phyloP scores from a whole-genome alignment of 2,329 filamentous ascomycete species.

The Emergomyces pasteurianus region DNA sequence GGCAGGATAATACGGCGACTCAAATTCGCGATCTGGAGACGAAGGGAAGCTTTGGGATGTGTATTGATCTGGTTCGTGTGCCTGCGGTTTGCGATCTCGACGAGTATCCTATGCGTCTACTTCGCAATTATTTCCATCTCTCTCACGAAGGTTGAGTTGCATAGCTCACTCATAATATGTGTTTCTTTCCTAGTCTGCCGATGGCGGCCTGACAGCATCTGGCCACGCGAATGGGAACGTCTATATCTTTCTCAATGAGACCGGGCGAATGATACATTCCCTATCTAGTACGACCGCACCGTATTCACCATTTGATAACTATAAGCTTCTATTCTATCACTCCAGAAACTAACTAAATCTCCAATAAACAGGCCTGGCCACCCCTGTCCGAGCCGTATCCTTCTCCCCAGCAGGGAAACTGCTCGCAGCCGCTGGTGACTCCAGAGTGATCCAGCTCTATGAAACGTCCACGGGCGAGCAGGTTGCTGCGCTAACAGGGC shows the following conservation, averaged over 20 bases:
- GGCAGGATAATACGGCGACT: constrained; percentile 32
- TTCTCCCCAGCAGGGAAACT: constrained; percentile 80
- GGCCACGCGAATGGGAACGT: constrained; percentile 87
- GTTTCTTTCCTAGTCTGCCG: constrained; percentile 39
- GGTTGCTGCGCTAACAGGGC: constrained; percentile 69
- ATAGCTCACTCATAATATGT: constrained; percentile 8
- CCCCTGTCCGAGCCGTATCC: constrained; percentile 70
- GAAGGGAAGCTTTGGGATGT: constrained; percentile 81
- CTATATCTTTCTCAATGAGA: constrained; percentile 92
- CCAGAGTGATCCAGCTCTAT: constrained; percentile 79
- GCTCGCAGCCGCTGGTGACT: constrained; percentile 81
- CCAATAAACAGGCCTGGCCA: constrained; percentile 55
- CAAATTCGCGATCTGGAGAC: constrained; percentile 81
- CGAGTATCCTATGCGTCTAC: background rate
- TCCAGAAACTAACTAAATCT: constrained; percentile 17
- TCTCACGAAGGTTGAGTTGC: too few relatives aligned
- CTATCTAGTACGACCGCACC: constrained; percentile 49
- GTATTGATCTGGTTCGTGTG: constrained; percentile 58
- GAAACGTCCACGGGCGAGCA: constrained; percentile 88
- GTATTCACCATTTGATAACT: background rate
- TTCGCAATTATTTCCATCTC: too few relatives aligned
- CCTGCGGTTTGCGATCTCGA: background rate
- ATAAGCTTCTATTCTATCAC: constrained; percentile 12
- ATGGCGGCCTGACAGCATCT: constrained; percentile 78
- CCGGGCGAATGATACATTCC: constrained; percentile 72